phyloP scores from a whole-genome alignment of 495 filamentous ascomycete species.

The Neurospora cerealis region DNA sequence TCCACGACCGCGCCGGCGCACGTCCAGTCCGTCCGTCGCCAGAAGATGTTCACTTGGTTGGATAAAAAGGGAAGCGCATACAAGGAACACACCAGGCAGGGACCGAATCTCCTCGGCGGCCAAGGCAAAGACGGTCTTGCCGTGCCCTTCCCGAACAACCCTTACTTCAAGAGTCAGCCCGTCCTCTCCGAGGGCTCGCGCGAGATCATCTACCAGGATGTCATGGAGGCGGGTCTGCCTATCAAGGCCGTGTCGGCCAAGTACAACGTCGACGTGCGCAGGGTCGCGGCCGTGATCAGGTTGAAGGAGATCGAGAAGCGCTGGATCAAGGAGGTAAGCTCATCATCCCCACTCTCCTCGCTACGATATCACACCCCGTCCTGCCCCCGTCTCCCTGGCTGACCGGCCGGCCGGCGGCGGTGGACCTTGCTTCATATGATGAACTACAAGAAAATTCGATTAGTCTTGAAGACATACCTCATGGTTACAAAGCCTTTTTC shows the following conservation, averaged over 20 bases:
- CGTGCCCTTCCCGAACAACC: conserved; percentile 67
- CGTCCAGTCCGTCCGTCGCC: conserved; percentile 5
- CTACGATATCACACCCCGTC: background rate
- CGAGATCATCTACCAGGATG: conserved; percentile 60
- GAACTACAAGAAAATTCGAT: conserved; percentile 83
- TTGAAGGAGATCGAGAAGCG: conserved; percentile 80
- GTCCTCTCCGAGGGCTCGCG: conserved; percentile 70
- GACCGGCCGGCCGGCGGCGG: background rate
- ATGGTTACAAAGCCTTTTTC: conserved; percentile 54
- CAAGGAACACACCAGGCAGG: background rate
- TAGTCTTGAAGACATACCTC: conserved; percentile 95
- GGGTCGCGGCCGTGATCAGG: conserved; percentile 81
- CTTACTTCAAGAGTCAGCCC: conserved; percentile 54
- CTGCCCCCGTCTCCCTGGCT: background rate
- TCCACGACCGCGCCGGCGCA: conserved; percentile 13
- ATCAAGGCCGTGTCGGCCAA: conserved; percentile 71
- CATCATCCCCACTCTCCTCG: conserved; percentile 6
- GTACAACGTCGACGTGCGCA: conserved; percentile 69
- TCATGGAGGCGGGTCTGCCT: conserved; percentile 54
- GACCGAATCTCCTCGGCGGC: conserved; percentile 8
- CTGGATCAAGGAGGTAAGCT: conserved; percentile 58
- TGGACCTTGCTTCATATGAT: conserved; percentile 29
- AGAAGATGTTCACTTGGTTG: conserved; percentile 13
- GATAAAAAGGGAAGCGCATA: conserved; percentile 2
- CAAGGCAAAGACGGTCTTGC: background rate